Evolutionary conservation across 257 asterid species (phyloP).

Genomic region (Solanum pennellii): DNA sequence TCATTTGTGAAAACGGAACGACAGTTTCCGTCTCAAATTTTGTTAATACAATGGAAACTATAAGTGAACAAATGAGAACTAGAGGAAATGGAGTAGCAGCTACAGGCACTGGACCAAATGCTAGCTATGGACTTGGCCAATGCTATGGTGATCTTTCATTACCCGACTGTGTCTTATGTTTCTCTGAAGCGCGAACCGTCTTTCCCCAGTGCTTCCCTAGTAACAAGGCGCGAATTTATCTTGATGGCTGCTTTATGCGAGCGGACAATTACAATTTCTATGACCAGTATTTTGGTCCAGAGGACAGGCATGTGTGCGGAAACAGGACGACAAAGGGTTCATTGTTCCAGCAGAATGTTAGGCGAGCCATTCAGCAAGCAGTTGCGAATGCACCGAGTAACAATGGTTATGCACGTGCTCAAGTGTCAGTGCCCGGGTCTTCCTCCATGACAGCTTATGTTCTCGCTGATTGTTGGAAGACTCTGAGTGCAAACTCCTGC

Average conservation of each 20-base stretch:
- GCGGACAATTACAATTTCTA: constrained; percentile 3
- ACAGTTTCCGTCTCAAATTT: background rate
- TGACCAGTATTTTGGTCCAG: constrained; percentile 22
- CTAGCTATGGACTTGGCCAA: constrained; percentile 10
- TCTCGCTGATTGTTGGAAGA: constrained; percentile 59
- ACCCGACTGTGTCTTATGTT: constrained; percentile 10
- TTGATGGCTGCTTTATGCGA: constrained; percentile 22
- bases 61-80: background rate
- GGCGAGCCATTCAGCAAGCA: constrained; percentile 31
- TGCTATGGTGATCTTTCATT: constrained; percentile 22
- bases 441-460: constrained; percentile 32
- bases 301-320: constrained; percentile 38
- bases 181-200: constrained; percentile 5
- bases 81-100: constrained; percentile 3
- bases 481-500: constrained; percentile 28
- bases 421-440: constrained; percentile 13
- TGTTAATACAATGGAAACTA: background rate
- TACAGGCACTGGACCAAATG: constrained; percentile 1
- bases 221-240: constrained; percentile 1
- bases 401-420: constrained; percentile 34
- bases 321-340: constrained; percentile 24
- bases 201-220: constrained; percentile 3
- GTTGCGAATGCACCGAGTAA: constrained; percentile 26
- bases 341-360: constrained; percentile 18
- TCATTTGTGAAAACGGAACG: constrained; percentile 1